Conservation (phyloP, 2,329 filamentous ascomycete species). For the Exophiala oligosperma region DNA sequence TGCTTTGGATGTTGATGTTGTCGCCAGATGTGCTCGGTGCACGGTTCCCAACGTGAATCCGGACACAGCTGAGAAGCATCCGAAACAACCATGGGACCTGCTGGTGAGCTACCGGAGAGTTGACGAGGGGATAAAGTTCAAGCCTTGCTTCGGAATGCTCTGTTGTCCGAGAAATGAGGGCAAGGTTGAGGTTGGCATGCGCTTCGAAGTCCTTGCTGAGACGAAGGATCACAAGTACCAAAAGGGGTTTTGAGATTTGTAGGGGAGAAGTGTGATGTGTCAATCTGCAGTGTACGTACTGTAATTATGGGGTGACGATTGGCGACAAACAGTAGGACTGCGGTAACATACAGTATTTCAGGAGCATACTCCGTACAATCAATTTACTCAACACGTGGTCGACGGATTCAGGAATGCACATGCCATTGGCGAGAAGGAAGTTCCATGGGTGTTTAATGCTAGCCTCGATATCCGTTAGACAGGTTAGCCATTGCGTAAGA, state of each 20-base stretch:
- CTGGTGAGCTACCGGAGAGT: conserved; percentile 62
- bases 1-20: conserved; percentile 54
- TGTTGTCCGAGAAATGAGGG: conserved; percentile 59
- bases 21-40: conserved; percentile 60
- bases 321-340: too few relatives aligned
- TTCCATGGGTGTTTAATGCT: too few relatives aligned
- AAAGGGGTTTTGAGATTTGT: conserved; percentile 34
- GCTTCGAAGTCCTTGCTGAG: conserved; percentile 57
- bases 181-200: conserved; percentile 57
- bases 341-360: too few relatives aligned
- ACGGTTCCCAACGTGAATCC: conserved; percentile 67
- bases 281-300: too few relatives aligned
- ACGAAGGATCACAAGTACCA: conserved; percentile 58
- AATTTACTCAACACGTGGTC: too few relatives aligned
- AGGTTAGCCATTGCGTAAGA: not conserved
- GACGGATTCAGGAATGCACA: too few relatives aligned
- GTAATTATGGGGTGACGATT: too few relatives aligned
- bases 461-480: too few relatives aligned
- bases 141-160: conserved; percentile 68
- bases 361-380: too few relatives aligned
- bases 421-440: too few relatives aligned
- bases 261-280: not conserved
- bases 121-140: conserved; percentile 61
- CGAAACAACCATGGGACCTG: conserved; percentile 61
- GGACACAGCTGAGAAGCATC: conserved; percentile 59